Conservation (phyloP, 768 basidiomycete species). For the Clavulina sp. region DNA sequence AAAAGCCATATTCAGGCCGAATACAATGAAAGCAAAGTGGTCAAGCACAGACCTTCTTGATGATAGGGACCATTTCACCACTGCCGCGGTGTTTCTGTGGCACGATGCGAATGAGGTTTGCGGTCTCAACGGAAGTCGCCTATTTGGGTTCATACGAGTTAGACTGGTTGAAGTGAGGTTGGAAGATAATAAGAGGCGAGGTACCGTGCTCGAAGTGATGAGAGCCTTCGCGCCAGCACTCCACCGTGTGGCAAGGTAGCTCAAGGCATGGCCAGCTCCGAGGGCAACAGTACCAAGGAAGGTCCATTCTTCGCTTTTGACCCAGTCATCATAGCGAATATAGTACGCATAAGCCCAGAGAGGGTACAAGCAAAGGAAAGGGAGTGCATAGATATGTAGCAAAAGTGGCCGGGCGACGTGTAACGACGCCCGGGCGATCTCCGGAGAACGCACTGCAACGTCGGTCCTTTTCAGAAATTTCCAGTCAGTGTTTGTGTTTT, state of each 20-base stretch:
- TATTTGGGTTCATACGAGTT: constrained; percentile 11
- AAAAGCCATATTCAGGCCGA: constrained; percentile 1
- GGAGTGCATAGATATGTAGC: constrained; percentile 53
- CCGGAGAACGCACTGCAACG: constrained; percentile 41
- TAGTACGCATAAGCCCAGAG: constrained; percentile 83
- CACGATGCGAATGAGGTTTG: constrained; percentile 65
- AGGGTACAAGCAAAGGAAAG: constrained; percentile 68
- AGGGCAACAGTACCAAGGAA: constrained; percentile 80
- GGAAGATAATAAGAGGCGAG: background rate
- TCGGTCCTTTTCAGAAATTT: constrained; percentile 19
- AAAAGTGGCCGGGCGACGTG: constrained; percentile 52
- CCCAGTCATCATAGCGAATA: constrained; percentile 76
- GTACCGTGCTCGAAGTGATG: constrained; percentile 56
- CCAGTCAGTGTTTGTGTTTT: background rate
- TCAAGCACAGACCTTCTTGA: constrained; percentile 29
- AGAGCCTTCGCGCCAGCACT: constrained; percentile 58
- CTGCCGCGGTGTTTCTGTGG: constrained; percentile 69
- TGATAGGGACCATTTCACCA: constrained; percentile 71
- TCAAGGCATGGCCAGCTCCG: constrained; percentile 76
- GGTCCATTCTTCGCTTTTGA: constrained; percentile 93
- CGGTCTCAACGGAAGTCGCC: constrained; percentile 51
- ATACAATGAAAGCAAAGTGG: background rate
- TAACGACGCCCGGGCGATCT: constrained; percentile 49
- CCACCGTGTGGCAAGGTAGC: constrained; percentile 86
- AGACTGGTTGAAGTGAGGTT: background rate